phyloP scores from a whole-genome alignment of 768 basidiomycete genomes.

The Macrolepiota fuliginosa region DNA sequence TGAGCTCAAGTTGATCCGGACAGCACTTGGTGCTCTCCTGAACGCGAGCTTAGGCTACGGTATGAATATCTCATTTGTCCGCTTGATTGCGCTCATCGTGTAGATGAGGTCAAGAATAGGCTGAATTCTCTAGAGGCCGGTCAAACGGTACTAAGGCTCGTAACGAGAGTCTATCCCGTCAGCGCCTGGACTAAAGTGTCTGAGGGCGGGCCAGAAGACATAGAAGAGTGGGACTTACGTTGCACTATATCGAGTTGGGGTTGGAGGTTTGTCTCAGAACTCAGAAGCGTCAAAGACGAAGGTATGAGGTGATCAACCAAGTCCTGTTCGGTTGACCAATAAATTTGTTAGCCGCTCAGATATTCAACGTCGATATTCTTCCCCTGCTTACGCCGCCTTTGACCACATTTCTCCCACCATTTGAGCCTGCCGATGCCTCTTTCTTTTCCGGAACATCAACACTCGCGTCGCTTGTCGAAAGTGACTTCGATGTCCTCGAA shows the following conservation, averaged over 20 bases:
- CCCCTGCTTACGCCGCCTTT: slow-evolving; percentile 62
- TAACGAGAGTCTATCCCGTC: slow-evolving; percentile 70
- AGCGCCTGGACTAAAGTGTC: slow-evolving; percentile 52
- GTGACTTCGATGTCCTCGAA: slow-evolving; percentile 72
- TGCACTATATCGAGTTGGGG: slow-evolving; percentile 70
- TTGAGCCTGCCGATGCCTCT: slow-evolving; percentile 32
- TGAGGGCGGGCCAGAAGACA: slow-evolving; percentile 21
- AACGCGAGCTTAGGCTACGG: slow-evolving; percentile 80
- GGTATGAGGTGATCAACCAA: slow-evolving; percentile 36
- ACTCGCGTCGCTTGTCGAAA: slow-evolving; percentile 41
- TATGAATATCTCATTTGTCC: slow-evolving; percentile 28
- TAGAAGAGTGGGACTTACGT: slow-evolving; percentile 66
- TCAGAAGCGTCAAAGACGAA: slow-evolving; percentile 72
- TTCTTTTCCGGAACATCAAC: slow-evolving; percentile 30
- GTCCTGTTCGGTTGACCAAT: not conserved
- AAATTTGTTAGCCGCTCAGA: slow-evolving; percentile 41
- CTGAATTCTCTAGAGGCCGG: slow-evolving; percentile 70
- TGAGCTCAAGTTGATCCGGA: slow-evolving; percentile 73
- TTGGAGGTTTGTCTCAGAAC: slow-evolving; percentile 72
- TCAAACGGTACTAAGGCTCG: slow-evolving; percentile 64
- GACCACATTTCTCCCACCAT: slow-evolving; percentile 58
- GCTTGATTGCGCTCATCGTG: not conserved
- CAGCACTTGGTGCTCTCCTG: slow-evolving; percentile 74
- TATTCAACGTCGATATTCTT: slow-evolving; percentile 62
- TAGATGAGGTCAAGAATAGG: slow-evolving; percentile 70